phyloP scores from a whole-genome alignment of 1,284 basidiomycete species.

The Tilletiopsis washingtonensis region DNA sequence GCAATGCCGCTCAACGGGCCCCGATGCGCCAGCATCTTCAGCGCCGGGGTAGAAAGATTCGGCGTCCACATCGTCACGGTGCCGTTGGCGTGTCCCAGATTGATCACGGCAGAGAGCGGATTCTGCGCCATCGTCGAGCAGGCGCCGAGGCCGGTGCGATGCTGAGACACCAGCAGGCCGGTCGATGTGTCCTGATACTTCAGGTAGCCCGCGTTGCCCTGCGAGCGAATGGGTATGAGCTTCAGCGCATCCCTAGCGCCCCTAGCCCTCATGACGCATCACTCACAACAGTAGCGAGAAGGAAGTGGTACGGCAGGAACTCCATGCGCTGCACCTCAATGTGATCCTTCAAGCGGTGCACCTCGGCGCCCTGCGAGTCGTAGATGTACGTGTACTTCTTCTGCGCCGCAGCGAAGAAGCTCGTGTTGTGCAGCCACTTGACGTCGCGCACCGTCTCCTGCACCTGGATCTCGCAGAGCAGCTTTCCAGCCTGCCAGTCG shows the following conservation, averaged over 20 bases:
- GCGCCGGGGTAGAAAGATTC: constrained; percentile 79
- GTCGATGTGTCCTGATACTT: constrained; percentile 98
- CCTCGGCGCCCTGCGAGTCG: constrained; percentile 79
- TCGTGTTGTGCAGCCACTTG: constrained; percentile 86
- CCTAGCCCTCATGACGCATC: no score
- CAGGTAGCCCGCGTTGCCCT: constrained; percentile 80
- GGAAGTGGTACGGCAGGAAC: constrained; percentile 92
- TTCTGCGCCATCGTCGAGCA: constrained; percentile 87
- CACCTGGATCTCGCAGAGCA: constrained; percentile 82
- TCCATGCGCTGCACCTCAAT: constrained; percentile 85
- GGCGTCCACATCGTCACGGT: constrained; percentile 94
- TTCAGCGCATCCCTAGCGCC: no score
- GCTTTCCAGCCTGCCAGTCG: constrained; percentile 81
- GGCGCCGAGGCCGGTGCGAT: constrained; percentile 62
- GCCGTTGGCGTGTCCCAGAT: constrained; percentile 71
- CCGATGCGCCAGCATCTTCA: constrained; percentile 81
- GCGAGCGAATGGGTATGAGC: no score
- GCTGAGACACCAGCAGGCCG: constrained; percentile 74
- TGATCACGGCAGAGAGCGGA: constrained; percentile 76
- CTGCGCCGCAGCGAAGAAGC: constrained; percentile 89
- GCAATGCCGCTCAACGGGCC: constrained; percentile 76
- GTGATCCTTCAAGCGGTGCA: constrained; percentile 66
- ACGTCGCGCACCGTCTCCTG: constrained; percentile 84
- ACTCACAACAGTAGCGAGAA: constrained; percentile 73
- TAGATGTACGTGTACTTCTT: constrained; percentile 96